phyloP scores from a whole-genome alignment of 2,329 filamentous ascomycete genomes.

The Nigrospora oryzae region DNA sequence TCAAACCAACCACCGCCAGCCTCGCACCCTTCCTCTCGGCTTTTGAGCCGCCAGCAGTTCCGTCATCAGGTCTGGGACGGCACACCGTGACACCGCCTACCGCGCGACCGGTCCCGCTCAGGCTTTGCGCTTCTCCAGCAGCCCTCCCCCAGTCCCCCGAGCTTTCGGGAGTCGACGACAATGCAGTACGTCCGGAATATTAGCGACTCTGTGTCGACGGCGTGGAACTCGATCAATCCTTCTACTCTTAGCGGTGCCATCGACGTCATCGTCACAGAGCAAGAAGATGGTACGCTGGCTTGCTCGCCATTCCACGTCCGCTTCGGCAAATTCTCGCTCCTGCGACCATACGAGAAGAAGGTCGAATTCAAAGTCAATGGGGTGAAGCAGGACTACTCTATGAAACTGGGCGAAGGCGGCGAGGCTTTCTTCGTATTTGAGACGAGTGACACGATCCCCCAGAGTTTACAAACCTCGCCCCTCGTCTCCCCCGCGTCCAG shows the following conservation, averaged over 20 bases:
- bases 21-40: no score
- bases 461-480: constrained; percentile 87
- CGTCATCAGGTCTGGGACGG: no score
- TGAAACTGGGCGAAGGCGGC: constrained; percentile 96
- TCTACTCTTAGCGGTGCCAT: constrained; percentile 95
- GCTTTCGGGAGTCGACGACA: constrained; percentile 19
- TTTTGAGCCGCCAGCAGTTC: no score
- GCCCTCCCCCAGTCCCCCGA: no score
- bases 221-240: constrained; percentile 99
- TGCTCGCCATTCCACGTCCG: constrained; percentile 98
- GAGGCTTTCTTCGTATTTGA: constrained; percentile 99
- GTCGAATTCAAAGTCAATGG: constrained; percentile 97
- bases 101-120: no score
- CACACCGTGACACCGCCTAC: no score
- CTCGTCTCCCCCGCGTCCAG: constrained; percentile 84
- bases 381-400: constrained; percentile 83
- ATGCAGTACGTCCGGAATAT: constrained; percentile 99
- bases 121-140: no score
- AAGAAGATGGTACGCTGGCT: constrained; percentile 79
- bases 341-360: constrained; percentile 96
- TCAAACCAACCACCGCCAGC: no score
- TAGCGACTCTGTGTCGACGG: constrained; percentile 91
- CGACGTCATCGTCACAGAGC: constrained; percentile 96
- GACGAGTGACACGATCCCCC: constrained; percentile 85
- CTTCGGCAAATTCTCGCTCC: constrained; percentile 94